Evolutionary conservation across 2,329 filamentous ascomycete genomes (phyloP).

Genomic region (Alternaria brassicae): DNA sequence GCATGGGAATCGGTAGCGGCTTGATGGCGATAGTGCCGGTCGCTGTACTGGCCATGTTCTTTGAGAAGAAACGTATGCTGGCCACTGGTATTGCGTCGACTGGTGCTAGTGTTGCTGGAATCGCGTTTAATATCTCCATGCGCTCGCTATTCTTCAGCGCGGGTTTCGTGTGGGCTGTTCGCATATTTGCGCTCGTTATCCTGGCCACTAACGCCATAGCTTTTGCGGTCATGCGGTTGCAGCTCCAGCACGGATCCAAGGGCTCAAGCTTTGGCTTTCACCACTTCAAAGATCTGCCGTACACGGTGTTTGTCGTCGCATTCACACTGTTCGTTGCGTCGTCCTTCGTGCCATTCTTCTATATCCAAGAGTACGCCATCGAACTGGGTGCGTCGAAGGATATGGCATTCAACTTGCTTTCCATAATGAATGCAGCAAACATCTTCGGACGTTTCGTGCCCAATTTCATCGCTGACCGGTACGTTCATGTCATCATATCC

Average conservation of each 20-base stretch:
- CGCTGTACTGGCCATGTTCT: constrained; percentile 46
- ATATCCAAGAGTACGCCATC: constrained; percentile 30
- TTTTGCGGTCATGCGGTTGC: constrained; percentile 23
- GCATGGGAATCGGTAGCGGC: constrained; percentile 45
- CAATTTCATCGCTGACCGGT: constrained; percentile 50
- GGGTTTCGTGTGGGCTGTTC: constrained; percentile 45
- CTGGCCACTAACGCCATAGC: constrained; percentile 18
- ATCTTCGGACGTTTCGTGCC: constrained; percentile 54
- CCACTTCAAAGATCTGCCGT: constrained; percentile 28
- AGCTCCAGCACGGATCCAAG: constrained; percentile 22
- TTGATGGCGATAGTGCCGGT: constrained; percentile 37
- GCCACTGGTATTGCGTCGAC: constrained; percentile 45
- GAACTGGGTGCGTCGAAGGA: constrained; percentile 41
- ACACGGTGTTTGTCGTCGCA: constrained; percentile 22
- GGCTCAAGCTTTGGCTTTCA: constrained; percentile 19
- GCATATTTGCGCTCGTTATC: constrained; percentile 21
- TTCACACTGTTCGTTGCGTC: constrained; percentile 27
- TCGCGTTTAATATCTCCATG: constrained; percentile 43
- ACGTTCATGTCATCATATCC: neutral
- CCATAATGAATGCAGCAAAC: constrained; percentile 67
- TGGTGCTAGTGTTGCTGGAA: constrained; percentile 46
- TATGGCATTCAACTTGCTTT: constrained; percentile 69
- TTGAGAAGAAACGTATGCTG: constrained; percentile 42
- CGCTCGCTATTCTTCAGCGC: constrained; percentile 36
- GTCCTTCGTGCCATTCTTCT: constrained; percentile 30